These are phyloP conservation scores for Scorias spongiosa DNA, from an alignment of 2,329 filamentous ascomycete genomes.

Conservation along the genomic window DNA sequence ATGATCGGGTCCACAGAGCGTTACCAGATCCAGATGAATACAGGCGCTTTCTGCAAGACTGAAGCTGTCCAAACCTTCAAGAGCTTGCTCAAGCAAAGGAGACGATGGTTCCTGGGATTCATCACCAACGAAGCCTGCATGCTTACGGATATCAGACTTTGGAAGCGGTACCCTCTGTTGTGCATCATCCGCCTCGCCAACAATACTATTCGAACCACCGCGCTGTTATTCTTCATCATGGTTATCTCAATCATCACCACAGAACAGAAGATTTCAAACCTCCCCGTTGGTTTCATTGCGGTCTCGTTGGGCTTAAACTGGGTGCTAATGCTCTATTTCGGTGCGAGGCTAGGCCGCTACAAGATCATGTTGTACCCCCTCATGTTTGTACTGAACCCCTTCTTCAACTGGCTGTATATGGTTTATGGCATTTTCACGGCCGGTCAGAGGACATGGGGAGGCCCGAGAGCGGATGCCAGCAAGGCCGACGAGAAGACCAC, in stretches of 20 bases:
- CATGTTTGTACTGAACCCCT: conserved; percentile 91
- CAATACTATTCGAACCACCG: conserved; percentile 89
- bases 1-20: conserved; percentile 92
- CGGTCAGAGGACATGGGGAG: conserved; percentile 88
- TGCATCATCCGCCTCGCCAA: conserved; percentile 83
- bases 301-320: conserved; percentile 89
- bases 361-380: conserved; percentile 92
- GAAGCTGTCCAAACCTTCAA: conserved; percentile 82
- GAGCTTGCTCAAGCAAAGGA: conserved; percentile 81
- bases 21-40: conserved; percentile 96
- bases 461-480: conserved; percentile 77
- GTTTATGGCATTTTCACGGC: conserved; percentile 92
- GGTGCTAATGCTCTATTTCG: conserved; percentile 92
- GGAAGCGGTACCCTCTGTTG: conserved; percentile 79
- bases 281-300: conserved; percentile 86
- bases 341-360: conserved; percentile 67
- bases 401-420: conserved; percentile 98
- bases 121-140: conserved; percentile 98
- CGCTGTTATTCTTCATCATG: conserved; percentile 88
- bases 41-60: conserved; percentile 94
- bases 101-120: conserved; percentile 82
- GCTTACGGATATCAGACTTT: conserved; percentile 85
- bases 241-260: conserved; percentile 74
- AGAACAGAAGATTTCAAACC: conserved; percentile 57
- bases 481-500: conserved; percentile 62